Evolutionary conservation across 768 basidiomycete species (phyloP).

Genomic region (Boletus sensibilis): DNA sequence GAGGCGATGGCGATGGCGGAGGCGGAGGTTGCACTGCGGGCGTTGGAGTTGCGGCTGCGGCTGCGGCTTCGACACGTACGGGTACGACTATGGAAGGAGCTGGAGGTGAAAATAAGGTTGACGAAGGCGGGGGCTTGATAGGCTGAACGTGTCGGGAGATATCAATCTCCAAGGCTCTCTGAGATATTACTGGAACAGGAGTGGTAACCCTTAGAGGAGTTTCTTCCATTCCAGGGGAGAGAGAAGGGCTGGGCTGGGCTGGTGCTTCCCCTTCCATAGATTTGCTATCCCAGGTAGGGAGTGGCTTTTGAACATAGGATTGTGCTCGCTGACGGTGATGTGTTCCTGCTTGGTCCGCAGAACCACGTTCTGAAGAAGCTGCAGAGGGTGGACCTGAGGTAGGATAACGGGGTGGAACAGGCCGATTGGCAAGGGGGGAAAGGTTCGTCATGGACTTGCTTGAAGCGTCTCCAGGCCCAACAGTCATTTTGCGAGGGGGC

Average conservation of each 20-base stretch:
- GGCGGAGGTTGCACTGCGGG: conserved; percentile 1
- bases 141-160: conserved; percentile 1
- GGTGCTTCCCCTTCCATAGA: conserved; percentile 11
- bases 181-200: conserved; percentile 7
- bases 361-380: conserved; percentile 35
- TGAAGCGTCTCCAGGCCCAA: conserved; percentile 20
- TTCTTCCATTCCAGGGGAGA: conserved; percentile 7
- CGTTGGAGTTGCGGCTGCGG: not conserved
- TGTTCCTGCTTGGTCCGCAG: conserved; percentile 15
- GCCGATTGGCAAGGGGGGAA: conserved; percentile 54
- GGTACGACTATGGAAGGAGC: conserved; percentile 1
- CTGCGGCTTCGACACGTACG: conserved; percentile 1
- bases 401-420: conserved; percentile 60
- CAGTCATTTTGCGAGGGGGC: conserved; percentile 35
- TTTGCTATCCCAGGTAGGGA: conserved; percentile 19
- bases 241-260: conserved; percentile 3
- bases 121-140: conserved; percentile 1
- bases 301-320: conserved; percentile 24
- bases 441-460: conserved; percentile 41
- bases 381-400: conserved; percentile 46
- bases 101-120: conserved; percentile 5
- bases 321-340: conserved; percentile 29
- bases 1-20: conserved; percentile 5
- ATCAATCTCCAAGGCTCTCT: conserved; percentile 6
- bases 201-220: not conserved